Percentiles rank a stretch among this genome's conserved stretches.
These are phyloP conservation scores for Alternaria brassicicola DNA, from an alignment of 2,329 filamentous ascomycete species.

Conservation along the genomic window DNA sequence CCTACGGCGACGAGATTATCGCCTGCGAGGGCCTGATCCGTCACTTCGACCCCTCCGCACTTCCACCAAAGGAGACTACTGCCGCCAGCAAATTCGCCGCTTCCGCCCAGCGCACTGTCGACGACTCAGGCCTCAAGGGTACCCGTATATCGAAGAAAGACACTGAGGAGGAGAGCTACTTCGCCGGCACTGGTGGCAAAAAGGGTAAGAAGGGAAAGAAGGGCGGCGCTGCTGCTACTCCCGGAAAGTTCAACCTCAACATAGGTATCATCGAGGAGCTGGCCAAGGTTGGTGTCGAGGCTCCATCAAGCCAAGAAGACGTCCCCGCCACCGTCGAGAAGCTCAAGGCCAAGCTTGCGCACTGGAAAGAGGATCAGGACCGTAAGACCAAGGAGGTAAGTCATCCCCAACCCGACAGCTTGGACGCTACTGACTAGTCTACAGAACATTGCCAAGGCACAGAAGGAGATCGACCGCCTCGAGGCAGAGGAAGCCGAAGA, in stretches of 20 bases:
- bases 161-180: slow-evolving; percentile 84
- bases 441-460: slow-evolving; percentile 94
- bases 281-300: slow-evolving; percentile 80
- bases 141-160: slow-evolving; percentile 84
- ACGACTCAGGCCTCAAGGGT: slow-evolving; percentile 84
- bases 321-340: slow-evolving; percentile 82
- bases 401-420: slow-evolving; percentile 17
- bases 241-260: slow-evolving; percentile 78
- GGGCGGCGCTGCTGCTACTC: slow-evolving; percentile 64
- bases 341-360: slow-evolving; percentile 86
- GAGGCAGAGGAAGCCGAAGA: slow-evolving; percentile 71
- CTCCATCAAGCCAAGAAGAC: slow-evolving; percentile 84
- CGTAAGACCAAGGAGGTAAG: slow-evolving; percentile 88
- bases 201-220: slow-evolving; percentile 91
- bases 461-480: slow-evolving; percentile 91
- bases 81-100: slow-evolving; percentile 71
- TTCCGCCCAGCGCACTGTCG: slow-evolving; percentile 82
- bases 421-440: slow-evolving; percentile 17
- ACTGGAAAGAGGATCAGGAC: slow-evolving; percentile 91
- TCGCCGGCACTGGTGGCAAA: slow-evolving; percentile 73
- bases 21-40: slow-evolving; percentile 85
- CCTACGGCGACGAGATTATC: slow-evolving; percentile 91
- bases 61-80: slow-evolving; percentile 66
- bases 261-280: slow-evolving; percentile 93
- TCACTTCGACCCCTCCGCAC: slow-evolving; percentile 81